Percentiles rank a stretch among this genome's conserved stretches.
Evolutionary conservation across 2,329 filamentous ascomycete species (phyloP).

Genomic region (Dendrostoma leiphaemia): DNA sequence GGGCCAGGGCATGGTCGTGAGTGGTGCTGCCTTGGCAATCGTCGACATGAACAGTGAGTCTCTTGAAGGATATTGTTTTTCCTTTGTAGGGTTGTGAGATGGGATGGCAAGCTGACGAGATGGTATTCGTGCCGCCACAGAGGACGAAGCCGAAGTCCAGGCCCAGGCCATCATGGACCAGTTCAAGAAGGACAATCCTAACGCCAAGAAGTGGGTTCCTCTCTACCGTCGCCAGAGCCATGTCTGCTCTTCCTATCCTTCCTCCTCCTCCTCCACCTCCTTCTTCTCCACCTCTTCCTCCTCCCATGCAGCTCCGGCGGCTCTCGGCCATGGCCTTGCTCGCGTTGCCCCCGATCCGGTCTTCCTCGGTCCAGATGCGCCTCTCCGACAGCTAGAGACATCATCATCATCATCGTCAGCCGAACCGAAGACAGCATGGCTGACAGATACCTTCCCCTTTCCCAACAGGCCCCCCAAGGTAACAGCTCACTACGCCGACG

Average conservation of each 20-base stretch:
- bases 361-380: too few species aligned
- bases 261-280: background rate
- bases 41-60: conserved; percentile 86
- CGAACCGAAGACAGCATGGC: background rate
- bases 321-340: too few species aligned
- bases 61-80: background rate
- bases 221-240: background rate
- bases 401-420: background rate
- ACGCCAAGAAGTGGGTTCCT: conserved; percentile 57
- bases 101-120: background rate
- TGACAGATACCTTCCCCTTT: background rate
- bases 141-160: conserved; percentile 79
- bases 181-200: conserved; percentile 78
- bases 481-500: conserved; percentile 87
- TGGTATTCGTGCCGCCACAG: too few species aligned
- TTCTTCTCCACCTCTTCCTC: too few species aligned
- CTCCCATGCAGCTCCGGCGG: too few species aligned
- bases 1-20: conserved; percentile 86
- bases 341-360: too few species aligned
- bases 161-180: conserved; percentile 70
- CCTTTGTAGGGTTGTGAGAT: background rate
- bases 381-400: too few species aligned
- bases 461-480: conserved; percentile 67
- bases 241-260: background rate
- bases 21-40: conserved; percentile 84